phyloP scores from a whole-genome alignment of 2,329 filamentous ascomycete genomes.

The Didymella sp. region DNA sequence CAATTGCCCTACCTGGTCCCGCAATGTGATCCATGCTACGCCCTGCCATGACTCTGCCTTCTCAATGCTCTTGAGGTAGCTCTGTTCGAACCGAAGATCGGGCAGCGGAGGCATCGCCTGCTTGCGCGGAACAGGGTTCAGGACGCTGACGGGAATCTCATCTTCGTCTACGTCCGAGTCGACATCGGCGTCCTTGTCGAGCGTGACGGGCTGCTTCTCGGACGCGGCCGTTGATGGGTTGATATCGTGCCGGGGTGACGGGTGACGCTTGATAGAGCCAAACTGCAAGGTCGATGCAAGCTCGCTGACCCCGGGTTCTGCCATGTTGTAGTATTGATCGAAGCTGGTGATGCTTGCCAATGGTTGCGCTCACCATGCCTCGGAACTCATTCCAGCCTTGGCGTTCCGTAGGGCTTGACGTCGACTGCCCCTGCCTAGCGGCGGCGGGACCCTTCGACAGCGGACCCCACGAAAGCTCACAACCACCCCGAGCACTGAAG shows the following conservation, averaged over 20 bases:
- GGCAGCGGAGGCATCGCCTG: constrained; percentile 72
- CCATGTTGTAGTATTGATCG: neutral
- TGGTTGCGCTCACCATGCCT: constrained; percentile 5
- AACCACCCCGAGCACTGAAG: constrained; percentile 21
- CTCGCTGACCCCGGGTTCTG: constrained; percentile 52
- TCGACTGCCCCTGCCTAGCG: constrained; percentile 27
- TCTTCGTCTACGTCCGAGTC: constrained; percentile 64
- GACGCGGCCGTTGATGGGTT: constrained; percentile 81
- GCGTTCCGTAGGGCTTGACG: constrained; percentile 25
- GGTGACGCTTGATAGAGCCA: constrained; percentile 75
- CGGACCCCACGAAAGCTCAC: constrained; percentile 32
- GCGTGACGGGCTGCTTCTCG: constrained; percentile 66
- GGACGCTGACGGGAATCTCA: constrained; percentile 72
- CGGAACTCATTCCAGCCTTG: constrained; percentile 30
- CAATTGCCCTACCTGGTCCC: constrained; percentile 74
- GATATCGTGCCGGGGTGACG: constrained; percentile 75
- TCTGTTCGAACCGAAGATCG: constrained; percentile 96
- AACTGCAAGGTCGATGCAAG: constrained; percentile 82
- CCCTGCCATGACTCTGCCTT: constrained; percentile 79
- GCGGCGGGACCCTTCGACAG: constrained; percentile 27
- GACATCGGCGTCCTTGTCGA: constrained; percentile 46
- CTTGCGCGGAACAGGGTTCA: constrained; percentile 62
- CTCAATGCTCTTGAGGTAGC: constrained; percentile 89
- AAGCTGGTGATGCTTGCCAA: neutral
- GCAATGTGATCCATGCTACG: constrained; percentile 81